phyloP scores from a whole-genome alignment of 208 protist genomes.

The Balamuthia mandrillaris region DNA sequence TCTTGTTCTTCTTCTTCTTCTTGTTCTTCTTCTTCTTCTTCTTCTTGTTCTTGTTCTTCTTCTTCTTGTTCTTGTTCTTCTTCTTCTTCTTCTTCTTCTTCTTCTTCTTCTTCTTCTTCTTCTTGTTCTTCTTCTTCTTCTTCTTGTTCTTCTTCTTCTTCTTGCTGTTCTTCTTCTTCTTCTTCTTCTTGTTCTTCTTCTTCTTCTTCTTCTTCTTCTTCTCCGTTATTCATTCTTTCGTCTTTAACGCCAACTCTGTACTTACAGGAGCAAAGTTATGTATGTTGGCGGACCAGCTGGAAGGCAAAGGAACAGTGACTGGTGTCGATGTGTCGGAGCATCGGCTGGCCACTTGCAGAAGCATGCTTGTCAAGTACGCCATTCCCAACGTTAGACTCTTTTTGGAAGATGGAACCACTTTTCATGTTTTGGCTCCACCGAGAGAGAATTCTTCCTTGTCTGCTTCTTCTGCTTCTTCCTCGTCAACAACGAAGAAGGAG shows the following conservation, averaged over 20 bases:
- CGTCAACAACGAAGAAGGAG: neutral
- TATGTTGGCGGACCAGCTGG: slow-evolving; percentile 46
- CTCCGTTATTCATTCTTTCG: neutral
- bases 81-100: too few species aligned
- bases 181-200: too few species aligned
- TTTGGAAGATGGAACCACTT: slow-evolving; percentile 48
- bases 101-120: too few species aligned
- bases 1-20: too few species aligned
- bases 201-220: neutral
- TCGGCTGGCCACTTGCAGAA: slow-evolving; percentile 47
- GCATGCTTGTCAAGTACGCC: slow-evolving; percentile 58
- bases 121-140: too few species aligned
- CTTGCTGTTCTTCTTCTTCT: neutral
- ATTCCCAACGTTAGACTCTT: slow-evolving; percentile 50
- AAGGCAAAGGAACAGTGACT: slow-evolving; percentile 45
- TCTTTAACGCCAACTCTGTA: neutral
- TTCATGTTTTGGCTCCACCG: slow-evolving; percentile 30
- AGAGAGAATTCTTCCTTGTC: neutral
- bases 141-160: too few species aligned
- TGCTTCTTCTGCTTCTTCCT: too few species aligned
- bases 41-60: too few species aligned
- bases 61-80: too few species aligned
- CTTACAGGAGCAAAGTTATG: slow-evolving; percentile 42
- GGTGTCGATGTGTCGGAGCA: slow-evolving; percentile 44
- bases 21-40: too few species aligned